Base-by-base conservation (phyloP, 805 yeast species). In the Saturnispora zaruensis region DNA sequence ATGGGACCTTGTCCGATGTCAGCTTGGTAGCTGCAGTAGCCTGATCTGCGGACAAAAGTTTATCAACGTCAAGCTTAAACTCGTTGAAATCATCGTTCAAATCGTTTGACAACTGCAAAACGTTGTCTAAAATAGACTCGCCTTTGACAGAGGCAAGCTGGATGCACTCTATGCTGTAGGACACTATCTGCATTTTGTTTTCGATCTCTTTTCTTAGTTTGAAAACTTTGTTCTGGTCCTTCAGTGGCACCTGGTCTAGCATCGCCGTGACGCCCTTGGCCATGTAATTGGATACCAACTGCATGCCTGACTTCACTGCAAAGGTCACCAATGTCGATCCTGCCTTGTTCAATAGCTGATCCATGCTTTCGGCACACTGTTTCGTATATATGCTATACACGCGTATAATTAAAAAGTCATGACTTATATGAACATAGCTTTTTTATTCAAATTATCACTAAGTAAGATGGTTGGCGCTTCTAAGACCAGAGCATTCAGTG, bases 291-390 rank as follows among this genome's bases (percentile, higher is more conserved):
- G 89, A 79, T 0, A 90, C 93, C 20, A 85, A 56, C 2, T 88
- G 79, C 30, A 85, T 76, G 0, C 93, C 88, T 1, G 90, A 84
- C 50, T 84, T 71, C 25, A 85, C 78, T 8, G 90, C 95, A 66
- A 85, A 82, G 2, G 87, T 76, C n/a, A 85, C 85, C 1, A 87
- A 86, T 55, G 84, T 89, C 46, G 78, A 78, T 28, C 89, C 84
- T 3, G 93, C 93, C 26, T 59, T 70, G 4, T 70, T 65, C 23
- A 71, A 49, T 36, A 70, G 40, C 30, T 71, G 72, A 55, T 71
- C 76, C 75, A 71, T 71, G 18, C 3, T 21, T 9, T 36, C 13
- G 40, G 23, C 20, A 36, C 13, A 11, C 6, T 36, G 24, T 11
- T 9, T 34, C 23, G 34, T 9, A 11, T 24, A 14, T n/a, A 21